Evolutionary conservation across 805 yeast species (phyloP).

Genomic region (Teunomyces pallodes): DNA sequence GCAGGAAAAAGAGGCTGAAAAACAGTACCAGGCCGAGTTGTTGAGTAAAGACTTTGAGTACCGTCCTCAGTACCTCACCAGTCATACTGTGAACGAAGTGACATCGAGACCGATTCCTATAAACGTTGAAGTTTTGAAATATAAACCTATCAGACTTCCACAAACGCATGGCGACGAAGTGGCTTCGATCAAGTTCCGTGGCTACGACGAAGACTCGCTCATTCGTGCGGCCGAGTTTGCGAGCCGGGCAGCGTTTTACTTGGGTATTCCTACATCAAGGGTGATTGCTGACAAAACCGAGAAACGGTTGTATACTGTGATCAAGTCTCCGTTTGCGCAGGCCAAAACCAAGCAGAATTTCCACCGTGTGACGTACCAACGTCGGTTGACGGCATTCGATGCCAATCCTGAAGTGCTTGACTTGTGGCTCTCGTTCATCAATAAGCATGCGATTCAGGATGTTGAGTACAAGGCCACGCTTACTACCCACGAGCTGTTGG

Average conservation of each 20-base stretch:
- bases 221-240: slow-evolving; percentile 83
- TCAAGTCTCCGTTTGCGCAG: slow-evolving; percentile 88
- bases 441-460: slow-evolving; percentile 74
- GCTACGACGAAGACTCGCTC: slow-evolving; percentile 67
- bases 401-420: slow-evolving; percentile 83
- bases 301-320: slow-evolving; percentile 90
- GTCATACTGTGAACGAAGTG: slow-evolving; percentile 17
- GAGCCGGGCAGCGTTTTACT: slow-evolving; percentile 82
- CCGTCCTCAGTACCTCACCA: slow-evolving; percentile 29
- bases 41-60: slow-evolving; percentile 26
- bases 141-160: slow-evolving; percentile 72
- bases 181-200: slow-evolving; percentile 72
- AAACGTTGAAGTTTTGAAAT: slow-evolving; percentile 76
- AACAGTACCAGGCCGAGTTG: slow-evolving; percentile 25
- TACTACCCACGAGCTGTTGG: slow-evolving; percentile 40
- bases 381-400: slow-evolving; percentile 75
- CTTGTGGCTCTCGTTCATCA: slow-evolving; percentile 71
- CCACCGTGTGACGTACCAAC: slow-evolving; percentile 79
- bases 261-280: slow-evolving; percentile 83
- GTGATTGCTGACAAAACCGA: slow-evolving; percentile 66
- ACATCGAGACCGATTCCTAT: slow-evolving; percentile 68
- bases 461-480: slow-evolving; percentile 80
- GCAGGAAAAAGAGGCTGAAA: slow-evolving; percentile 22
- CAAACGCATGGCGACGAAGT: slow-evolving; percentile 70
- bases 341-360: slow-evolving; percentile 94